Percentiles rank a stretch among this genome's conserved stretches.
phyloP scores from a whole-genome alignment of 1,139 yeast genomes.

The Pichia cactophila region DNA sequence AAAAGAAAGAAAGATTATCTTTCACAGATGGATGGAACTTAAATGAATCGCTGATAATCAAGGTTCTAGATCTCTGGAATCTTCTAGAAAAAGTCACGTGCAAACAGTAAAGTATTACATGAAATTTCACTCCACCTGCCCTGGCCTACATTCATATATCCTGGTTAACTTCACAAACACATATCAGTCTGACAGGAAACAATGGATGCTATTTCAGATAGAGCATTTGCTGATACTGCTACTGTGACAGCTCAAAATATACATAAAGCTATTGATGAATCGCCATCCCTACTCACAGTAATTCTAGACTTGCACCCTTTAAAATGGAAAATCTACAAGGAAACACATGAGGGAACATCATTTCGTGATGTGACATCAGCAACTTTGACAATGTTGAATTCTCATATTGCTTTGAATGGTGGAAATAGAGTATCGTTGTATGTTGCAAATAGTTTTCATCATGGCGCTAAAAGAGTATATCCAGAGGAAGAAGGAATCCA shows the following conservation, averaged over 20 bases:
- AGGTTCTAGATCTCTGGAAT: not conserved
- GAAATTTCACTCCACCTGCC: too few species aligned
- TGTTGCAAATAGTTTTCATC: constrained; percentile 53
- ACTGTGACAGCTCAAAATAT: constrained; percentile 16
- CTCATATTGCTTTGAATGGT: constrained; percentile 79
- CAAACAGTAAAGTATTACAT: too few species aligned
- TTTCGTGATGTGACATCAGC: constrained; percentile 53
- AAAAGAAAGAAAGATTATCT: too few species aligned
- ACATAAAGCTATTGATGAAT: constrained; percentile 42
- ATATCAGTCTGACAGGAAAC: too few species aligned
- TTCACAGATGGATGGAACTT: not conserved
- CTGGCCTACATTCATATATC: too few species aligned
- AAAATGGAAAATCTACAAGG: constrained; percentile 56
- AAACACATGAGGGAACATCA: constrained; percentile 31
- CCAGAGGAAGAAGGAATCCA: constrained; percentile 34
- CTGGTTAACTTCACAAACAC: too few species aligned
- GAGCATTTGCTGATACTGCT: constrained; percentile 46
- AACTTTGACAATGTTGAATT: constrained; percentile 66
- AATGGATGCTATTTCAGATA: constrained; percentile 75
- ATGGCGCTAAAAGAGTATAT: constrained; percentile 63
- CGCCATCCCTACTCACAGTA: constrained; percentile 75
- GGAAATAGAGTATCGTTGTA: constrained; percentile 80
- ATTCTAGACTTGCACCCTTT: constrained; percentile 72
- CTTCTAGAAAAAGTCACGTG: not conserved
- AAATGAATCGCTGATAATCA: not conserved